Conservation (phyloP, 2,329 filamentous ascomycete genomes). For the Dothidotthia symphoricarpi region DNA sequence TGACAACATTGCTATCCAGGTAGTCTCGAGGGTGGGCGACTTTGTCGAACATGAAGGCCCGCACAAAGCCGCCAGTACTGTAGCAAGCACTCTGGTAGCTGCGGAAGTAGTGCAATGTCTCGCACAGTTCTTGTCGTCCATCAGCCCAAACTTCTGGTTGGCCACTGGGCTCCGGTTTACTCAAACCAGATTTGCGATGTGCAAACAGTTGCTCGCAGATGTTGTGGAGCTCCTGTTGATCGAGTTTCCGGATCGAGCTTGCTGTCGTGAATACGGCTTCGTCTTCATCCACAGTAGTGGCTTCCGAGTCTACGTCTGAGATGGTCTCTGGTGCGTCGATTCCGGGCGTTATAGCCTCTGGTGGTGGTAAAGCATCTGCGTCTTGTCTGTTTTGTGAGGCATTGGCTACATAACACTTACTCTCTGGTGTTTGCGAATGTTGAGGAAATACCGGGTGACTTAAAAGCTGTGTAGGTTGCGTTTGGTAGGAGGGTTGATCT, state of each 20-base stretch:
- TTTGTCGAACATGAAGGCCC: slow-evolving; percentile 60
- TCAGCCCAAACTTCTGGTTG: slow-evolving; percentile 58
- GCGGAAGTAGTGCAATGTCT: slow-evolving; percentile 62
- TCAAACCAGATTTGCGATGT: slow-evolving; percentile 22
- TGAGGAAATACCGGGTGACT: too few species aligned
- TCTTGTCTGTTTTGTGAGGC: too few species aligned
- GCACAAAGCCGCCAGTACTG: slow-evolving; percentile 49
- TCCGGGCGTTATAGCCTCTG: too few species aligned
- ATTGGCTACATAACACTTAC: too few species aligned
- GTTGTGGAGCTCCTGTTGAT: slow-evolving; percentile 4
- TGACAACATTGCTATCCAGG: slow-evolving; percentile 61
- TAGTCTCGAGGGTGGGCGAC: slow-evolving; percentile 56
- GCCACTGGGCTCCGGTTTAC: slow-evolving; percentile 33
- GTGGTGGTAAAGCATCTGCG: too few species aligned
- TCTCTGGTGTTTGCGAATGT: too few species aligned
- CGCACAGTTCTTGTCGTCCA: slow-evolving; percentile 60
- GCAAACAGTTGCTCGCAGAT: slow-evolving; percentile 15
- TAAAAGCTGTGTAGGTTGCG: too few species aligned
- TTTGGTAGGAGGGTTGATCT: too few species aligned
- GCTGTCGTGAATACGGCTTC: neutral
- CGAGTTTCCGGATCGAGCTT: neutral
- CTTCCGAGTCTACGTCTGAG: slow-evolving; percentile 9
- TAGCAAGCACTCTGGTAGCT: slow-evolving; percentile 62
- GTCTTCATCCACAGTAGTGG: slow-evolving; percentile 7
- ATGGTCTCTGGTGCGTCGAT: too few species aligned